phyloP scores from a whole-genome alignment of 441 rosid species.

The Gossypium schwendimanii region DNA sequence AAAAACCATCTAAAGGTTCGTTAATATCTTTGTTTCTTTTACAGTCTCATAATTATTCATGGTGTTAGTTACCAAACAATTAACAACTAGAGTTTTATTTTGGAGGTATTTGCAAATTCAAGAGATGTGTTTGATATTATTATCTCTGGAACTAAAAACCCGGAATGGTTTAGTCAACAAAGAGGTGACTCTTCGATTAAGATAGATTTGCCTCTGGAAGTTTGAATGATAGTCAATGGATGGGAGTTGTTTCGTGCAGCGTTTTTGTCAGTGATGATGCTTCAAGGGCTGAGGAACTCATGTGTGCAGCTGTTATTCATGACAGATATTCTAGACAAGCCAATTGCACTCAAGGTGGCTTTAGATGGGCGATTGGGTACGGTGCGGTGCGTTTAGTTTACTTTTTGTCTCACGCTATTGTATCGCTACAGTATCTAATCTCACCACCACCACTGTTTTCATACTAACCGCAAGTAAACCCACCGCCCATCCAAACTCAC shows the following conservation, averaged over 20 bases:
- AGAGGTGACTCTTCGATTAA: neutral
- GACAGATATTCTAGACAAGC: neutral
- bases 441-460: no score
- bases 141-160: slow-evolving; percentile 6
- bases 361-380: no score
- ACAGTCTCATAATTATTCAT: neutral
- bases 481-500: no score
- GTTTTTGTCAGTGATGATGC: neutral
- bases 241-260: neutral
- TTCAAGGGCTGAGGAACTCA: fast-evolving
- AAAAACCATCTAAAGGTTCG: neutral
- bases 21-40: neutral
- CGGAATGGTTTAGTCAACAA: neutral
- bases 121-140: neutral
- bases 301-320: neutral
- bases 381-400: no score
- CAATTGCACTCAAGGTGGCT: neutral
- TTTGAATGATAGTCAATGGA: neutral
- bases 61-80: neutral
- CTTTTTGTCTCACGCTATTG: no score
- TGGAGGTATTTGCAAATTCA: neutral
- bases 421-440: no score
- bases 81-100: neutral
- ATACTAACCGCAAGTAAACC: no score
- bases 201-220: neutral